A percentile compares a stretch with the other conserved stretches of the same genome.
phyloP scores from a whole-genome alignment of 805 yeast genomes.

The Wickerhamiella vanderwaltii region DNA sequence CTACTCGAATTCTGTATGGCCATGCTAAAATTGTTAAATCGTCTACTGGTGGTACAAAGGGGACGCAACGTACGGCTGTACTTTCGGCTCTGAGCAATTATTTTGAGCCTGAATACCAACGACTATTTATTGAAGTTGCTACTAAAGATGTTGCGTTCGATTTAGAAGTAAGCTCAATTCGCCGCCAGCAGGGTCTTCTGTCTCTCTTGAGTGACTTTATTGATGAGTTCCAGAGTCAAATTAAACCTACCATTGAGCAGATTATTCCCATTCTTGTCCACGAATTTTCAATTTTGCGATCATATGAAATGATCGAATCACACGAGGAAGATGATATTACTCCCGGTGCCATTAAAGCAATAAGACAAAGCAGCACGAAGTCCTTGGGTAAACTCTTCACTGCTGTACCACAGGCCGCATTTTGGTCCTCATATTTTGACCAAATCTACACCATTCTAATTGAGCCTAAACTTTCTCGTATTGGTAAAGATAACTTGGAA shows the following conservation, averaged over 20 bases:
- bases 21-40: conserved; percentile 52
- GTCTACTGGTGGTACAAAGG: conserved; percentile 54
- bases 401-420: conserved; percentile 36
- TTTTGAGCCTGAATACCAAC: conserved; percentile 34
- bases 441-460: conserved; percentile 44
- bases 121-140: conserved; percentile 51
- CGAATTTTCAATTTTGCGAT: conserved; percentile 31
- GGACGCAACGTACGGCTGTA: conserved; percentile 45
- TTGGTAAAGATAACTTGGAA: conserved; percentile 68
- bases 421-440: conserved; percentile 44
- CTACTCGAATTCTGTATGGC: conserved; percentile 73
- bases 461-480: conserved; percentile 50
- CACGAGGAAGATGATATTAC: conserved; percentile 15
- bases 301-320: conserved; percentile 10
- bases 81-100: conserved; percentile 28
- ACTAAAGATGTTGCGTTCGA: conserved; percentile 39
- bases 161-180: conserved; percentile 6
- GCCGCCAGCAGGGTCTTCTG: conserved; percentile 42
- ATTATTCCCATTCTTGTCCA: conserved; percentile 47
- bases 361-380: conserved; percentile 58
- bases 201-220: conserved; percentile 47
- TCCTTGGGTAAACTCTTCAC: conserved; percentile 47
- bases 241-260: conserved; percentile 36
- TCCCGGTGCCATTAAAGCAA: conserved; percentile 34
- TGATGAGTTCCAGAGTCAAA: conserved; percentile 46